Percentiles rank a stretch among this genome's conserved stretches.
phyloP scores from a whole-genome alignment of 2,329 filamentous ascomycete species.

The Tolypocladium pustulatum region DNA sequence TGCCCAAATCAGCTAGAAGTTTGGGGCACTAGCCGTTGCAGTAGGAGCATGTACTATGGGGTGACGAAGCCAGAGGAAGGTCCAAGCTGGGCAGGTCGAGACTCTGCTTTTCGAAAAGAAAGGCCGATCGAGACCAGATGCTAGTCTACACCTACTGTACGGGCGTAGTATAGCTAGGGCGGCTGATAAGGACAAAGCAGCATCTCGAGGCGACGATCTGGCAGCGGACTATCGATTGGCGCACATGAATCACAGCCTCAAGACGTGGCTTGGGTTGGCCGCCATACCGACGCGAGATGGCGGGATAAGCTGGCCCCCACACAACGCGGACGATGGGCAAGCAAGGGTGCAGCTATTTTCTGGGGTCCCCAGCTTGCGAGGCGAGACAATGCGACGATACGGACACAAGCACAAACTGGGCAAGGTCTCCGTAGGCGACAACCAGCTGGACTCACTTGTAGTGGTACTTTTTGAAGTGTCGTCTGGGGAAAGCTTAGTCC shows the following conservation, averaged over 20 bases:
- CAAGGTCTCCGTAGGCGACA: background rate
- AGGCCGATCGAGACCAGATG: background rate
- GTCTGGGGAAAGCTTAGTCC: background rate
- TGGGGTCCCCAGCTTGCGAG: slow-evolving; percentile 6
- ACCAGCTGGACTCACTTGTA: background rate
- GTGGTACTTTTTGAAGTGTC: background rate
- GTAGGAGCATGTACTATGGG: background rate
- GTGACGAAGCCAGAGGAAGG: background rate
- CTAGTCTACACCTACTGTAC: too few species aligned
- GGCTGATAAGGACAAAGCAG: background rate
- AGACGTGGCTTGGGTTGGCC: slow-evolving; percentile 2
- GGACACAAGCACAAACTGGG: background rate
- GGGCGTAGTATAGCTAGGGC: too few species aligned
- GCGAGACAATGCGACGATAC: background rate
- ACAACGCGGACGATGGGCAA: background rate
- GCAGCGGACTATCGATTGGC: slow-evolving; percentile 7
- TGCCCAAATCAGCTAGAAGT: slow-evolving; percentile 15
- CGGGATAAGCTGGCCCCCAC: slow-evolving; percentile 2
- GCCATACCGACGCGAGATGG: background rate
- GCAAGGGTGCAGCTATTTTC: background rate
- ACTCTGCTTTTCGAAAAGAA: background rate
- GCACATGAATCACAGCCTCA: slow-evolving; percentile 2
- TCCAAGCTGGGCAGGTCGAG: background rate
- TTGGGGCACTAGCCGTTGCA: background rate
- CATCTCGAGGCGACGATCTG: slow-evolving; percentile 2